Evolutionary conservation across 2,329 filamentous ascomycete species (phyloP).

Genomic region (Microdochium bolleyi): DNA sequence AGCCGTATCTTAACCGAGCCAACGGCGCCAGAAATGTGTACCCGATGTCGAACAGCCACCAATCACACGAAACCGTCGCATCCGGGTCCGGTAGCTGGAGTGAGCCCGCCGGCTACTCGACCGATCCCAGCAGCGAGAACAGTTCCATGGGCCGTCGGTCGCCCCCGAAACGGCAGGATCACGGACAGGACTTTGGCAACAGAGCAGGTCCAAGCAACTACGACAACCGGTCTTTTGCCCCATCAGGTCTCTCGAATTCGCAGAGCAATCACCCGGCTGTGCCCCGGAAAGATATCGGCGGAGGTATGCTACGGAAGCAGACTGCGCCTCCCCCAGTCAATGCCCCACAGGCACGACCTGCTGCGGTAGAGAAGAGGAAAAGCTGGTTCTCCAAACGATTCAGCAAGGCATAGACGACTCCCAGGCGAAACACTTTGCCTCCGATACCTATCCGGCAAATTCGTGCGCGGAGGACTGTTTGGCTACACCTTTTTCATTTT

Average conservation of each 20-base stretch:
- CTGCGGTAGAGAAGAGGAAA: conserved; percentile 63
- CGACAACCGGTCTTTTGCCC: neutral
- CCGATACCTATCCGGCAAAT: neutral
- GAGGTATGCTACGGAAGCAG: conserved; percentile 15
- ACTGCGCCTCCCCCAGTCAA: conserved; percentile 12
- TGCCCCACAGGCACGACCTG: conserved; percentile 19
- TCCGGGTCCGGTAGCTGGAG: conserved; percentile 68
- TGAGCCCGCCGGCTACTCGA: conserved; percentile 73
- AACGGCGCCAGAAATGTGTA: conserved; percentile 38
- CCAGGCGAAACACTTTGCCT: conserved; percentile 25
- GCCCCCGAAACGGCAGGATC: conserved; percentile 43
- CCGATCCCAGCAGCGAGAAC: conserved; percentile 88
- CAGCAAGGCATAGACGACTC: conserved; percentile 38
- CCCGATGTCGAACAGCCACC: conserved; percentile 56
- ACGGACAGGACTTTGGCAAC: conserved; percentile 58
- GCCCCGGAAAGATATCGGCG: conserved; percentile 18
- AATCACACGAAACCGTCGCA: conserved; percentile 80
- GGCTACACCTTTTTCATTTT: neutral
- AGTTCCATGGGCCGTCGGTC: conserved; percentile 76
- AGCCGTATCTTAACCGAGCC: conserved; percentile 34
- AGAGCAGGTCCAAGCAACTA: conserved; percentile 32
- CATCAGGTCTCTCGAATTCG: conserved; percentile 5
- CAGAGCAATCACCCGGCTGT: conserved; percentile 13
- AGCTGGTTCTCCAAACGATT: conserved; percentile 84
- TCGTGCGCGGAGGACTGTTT: conserved; percentile 6